Conservation (phyloP, 306 rosid species). For the Corylus avellana region DNA sequence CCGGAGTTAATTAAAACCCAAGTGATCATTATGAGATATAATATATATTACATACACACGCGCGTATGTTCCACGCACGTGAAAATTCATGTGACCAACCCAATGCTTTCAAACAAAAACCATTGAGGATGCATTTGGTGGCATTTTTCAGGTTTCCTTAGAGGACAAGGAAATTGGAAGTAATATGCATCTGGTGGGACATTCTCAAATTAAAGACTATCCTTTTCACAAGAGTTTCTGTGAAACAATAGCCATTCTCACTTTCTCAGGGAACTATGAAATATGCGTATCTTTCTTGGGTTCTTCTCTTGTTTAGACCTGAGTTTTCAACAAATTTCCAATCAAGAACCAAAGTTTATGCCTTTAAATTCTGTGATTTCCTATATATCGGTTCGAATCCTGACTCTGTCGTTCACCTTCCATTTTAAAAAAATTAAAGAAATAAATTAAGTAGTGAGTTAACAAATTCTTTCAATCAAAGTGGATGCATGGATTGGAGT, state of each 20-base stretch:
- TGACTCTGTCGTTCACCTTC: no score
- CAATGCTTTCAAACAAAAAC: neutral
- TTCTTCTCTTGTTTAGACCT: no score
- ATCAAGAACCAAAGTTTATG: neutral
- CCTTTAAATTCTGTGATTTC: no score
- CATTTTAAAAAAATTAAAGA: no score
- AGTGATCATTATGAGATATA: no score
- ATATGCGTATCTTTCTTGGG: neutral
- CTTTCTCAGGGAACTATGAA: neutral
- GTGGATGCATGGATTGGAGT: neutral
- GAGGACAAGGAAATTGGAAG: neutral
- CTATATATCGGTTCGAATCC: no score
- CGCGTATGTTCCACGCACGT: neutral
- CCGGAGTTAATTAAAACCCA: neutral
- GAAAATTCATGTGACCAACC: neutral
- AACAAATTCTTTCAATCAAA: no score
- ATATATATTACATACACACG: no score
- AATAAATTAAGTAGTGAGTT: no score
- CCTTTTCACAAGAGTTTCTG: neutral
- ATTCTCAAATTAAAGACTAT: no score
- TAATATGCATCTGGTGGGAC: neutral
- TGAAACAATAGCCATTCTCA: neutral
- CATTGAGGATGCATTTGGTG: neutral
- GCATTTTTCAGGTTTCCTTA: no score
- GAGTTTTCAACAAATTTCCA: neutral